Conservation (phyloP, 2,329 filamentous ascomycete species). For the Diaporthe helianthi region DNA sequence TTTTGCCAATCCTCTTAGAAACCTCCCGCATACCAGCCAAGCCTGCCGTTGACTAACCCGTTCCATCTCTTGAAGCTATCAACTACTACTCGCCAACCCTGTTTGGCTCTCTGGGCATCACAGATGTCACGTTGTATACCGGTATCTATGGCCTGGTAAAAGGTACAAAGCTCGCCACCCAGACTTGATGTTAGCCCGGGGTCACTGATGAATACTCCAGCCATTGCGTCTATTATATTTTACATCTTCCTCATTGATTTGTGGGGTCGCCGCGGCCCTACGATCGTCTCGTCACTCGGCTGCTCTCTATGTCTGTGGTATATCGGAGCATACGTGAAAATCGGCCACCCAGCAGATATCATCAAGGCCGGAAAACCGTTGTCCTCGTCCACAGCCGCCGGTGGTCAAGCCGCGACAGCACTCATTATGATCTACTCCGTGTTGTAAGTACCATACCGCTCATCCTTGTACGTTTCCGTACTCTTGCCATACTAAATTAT, state of each 20-base stretch:
- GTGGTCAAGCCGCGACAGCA: conserved; percentile 60
- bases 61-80: conserved; percentile 41
- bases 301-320: conserved; percentile 59
- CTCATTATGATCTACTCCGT: conserved; percentile 62
- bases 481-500: background rate
- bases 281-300: conserved; percentile 55
- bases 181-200: background rate
- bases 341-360: conserved; percentile 54
- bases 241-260: conserved; percentile 49
- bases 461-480: background rate
- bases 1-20: background rate
- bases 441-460: conserved; percentile 41
- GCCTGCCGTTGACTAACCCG: background rate
- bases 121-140: conserved; percentile 53
- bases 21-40: background rate
- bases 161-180: background rate
- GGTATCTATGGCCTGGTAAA: conserved; percentile 59
- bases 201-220: conserved; percentile 28
- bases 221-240: conserved; percentile 50
- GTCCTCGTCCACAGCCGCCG: conserved; percentile 51
- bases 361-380: conserved; percentile 51
- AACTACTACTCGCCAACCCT: conserved; percentile 53
- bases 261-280: conserved; percentile 49
- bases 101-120: conserved; percentile 54
- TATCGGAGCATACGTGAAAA: conserved; percentile 61